Evolutionary conservation across 1,284 basidiomycete genomes (phyloP), one percentile per base, ranked within the genome.

Genomic region (Golubevia sp.): DNA sequence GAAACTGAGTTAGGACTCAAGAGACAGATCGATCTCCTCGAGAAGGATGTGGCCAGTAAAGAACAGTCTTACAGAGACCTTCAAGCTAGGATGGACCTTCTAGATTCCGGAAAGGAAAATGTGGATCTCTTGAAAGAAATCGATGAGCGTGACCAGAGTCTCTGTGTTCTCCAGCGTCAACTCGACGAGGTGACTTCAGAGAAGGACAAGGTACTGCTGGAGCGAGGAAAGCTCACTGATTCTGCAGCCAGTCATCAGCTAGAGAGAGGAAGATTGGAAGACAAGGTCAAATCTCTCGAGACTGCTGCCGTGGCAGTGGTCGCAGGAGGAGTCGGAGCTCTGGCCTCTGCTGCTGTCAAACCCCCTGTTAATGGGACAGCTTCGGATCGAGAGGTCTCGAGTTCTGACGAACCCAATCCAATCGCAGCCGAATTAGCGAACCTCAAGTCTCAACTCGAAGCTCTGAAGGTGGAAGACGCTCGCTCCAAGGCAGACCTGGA

Each of bases 11-110:
- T 62, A 0, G 52, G 24, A 21, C 53, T 77, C 1, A 15, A 62
- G 5, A 56, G 59, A 3, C 68, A 70, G 44, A 56, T 79, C 1
- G 56, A 68, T 0, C 62, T 68, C 30, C 61, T 76, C 25, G 76
- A 76, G 63, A 58, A 51, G 13, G 68, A 71, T 4, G n/a, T 67
- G n/a, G 61, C 70, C 57, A 66, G 65, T 11, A 69, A 70, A 27
- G 73, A 77, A 30, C 67, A 74, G 25, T 66, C 68, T 20, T 74
- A 76, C 55, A 66, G 66, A 57, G 71, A 74, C 38, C 65, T 79
- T 15, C 59, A 67, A 38, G 61, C 67, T 4, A 68, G 75, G 15
- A 68, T 76, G 57, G 75, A 79, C 53, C 54, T 71, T 58, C 63
- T 76, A 18, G 70, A 77, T 53, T 71, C 62, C 7, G 69, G 65